Percentiles rank a stretch among this genome's conserved stretches.
These are phyloP conservation scores for Paramecium caudatum DNA, from an alignment of 73 alveolate genomes.

Conservation along the genomic window DNA sequence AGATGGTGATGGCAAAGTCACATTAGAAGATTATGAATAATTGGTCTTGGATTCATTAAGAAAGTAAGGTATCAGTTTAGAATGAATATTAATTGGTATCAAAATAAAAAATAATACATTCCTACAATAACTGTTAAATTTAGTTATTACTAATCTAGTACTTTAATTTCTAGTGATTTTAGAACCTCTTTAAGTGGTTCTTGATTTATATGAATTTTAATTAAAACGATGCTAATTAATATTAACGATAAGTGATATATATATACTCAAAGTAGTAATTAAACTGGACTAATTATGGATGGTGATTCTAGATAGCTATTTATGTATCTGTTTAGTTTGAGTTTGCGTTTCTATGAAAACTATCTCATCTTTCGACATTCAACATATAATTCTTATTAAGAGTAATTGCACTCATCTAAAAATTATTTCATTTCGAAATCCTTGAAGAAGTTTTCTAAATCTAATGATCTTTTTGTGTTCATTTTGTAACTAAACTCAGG, in stretches of 20 bases:
- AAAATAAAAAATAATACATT: background rate
- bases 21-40: slow-evolving; percentile 56
- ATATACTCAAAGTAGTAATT: slow-evolving; percentile 45
- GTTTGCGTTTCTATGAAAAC: background rate
- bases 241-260: background rate
- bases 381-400: slow-evolving; percentile 31
- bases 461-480: background rate
- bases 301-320: slow-evolving; percentile 63
- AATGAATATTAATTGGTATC: slow-evolving; percentile 5
- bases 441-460: slow-evolving; percentile 58
- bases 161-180: too few relatives aligned
- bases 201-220: background rate
- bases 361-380: slow-evolving; percentile 32
- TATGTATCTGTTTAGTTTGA: slow-evolving; percentile 51
- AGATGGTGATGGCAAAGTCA: slow-evolving; percentile 69
- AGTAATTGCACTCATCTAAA: slow-evolving; percentile 55
- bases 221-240: background rate
- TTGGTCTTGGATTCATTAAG: slow-evolving; percentile 22
- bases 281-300: slow-evolving; percentile 48
- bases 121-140: too few relatives aligned
- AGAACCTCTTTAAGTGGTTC: too few relatives aligned
- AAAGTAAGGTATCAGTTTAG: slow-evolving; percentile 56
- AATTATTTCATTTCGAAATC: slow-evolving; percentile 59
- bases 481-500: slow-evolving; percentile 58
- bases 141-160: too few relatives aligned